Percentiles rank a stretch among this genome's conserved stretches.
Evolutionary conservation across 257 asterid species (phyloP).

Genomic region (Ocimum tenuiflorum): DNA sequence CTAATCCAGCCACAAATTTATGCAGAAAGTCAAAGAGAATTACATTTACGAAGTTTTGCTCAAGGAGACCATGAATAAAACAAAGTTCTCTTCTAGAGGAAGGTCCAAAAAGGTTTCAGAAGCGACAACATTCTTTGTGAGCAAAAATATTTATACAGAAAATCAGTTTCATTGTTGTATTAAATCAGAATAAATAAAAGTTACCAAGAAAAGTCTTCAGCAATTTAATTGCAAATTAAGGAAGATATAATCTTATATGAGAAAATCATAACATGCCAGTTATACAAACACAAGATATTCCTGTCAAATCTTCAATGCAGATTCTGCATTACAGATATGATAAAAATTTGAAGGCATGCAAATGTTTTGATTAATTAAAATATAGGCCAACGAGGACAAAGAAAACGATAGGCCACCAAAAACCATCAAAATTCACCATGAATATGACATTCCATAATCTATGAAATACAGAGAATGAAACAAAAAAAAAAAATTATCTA

Average conservation of each 20-base stretch:
- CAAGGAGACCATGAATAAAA: neutral
- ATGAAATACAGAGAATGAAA: conserved; percentile 3
- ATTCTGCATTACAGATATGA: conserved; percentile 26
- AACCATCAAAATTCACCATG: conserved; percentile 29
- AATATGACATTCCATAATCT: conserved; percentile 38
- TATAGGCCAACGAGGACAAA: conserved; percentile 26
- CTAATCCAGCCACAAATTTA: neutral
- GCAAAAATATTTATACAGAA: neutral
- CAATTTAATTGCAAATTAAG: neutral
- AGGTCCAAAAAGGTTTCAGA: neutral
- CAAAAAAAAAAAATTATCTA: neutral
- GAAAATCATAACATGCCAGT: conserved; percentile 16
- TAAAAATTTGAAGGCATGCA: conserved; percentile 30
- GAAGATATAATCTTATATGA: neutral
- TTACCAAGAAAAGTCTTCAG: neutral
- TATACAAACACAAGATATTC: conserved; percentile 5
- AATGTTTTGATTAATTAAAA: conserved; percentile 27
- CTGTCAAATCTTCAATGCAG: conserved; percentile 26
- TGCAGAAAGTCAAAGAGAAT: neutral
- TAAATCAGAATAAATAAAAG: neutral
- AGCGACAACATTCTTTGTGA: neutral
- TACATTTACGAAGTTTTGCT: neutral
- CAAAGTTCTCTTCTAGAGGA: neutral
- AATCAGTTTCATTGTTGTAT: neutral
- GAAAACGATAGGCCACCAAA: conserved; percentile 56